These are phyloP conservation scores for Ballota nigra DNA, from an alignment of 257 asterid genomes.

Conservation along the genomic window DNA sequence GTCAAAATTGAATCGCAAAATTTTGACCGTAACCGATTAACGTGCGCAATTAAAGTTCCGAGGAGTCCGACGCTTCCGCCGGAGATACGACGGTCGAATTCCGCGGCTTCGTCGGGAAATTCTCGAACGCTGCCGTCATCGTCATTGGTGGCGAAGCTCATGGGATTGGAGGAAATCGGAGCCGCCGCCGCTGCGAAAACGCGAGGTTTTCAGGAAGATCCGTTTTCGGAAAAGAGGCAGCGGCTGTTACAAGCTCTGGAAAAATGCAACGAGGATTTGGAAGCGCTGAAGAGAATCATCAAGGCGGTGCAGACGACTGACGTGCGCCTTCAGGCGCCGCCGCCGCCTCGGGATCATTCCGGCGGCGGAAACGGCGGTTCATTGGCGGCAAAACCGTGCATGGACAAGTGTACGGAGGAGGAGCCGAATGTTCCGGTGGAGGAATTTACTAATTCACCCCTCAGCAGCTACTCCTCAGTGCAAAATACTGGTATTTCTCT, in stretches of 20 bases:
- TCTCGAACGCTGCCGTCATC: constrained; percentile 30
- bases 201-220: constrained; percentile 24
- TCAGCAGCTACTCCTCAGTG: constrained; percentile 17
- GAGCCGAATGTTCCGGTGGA: constrained; percentile 34
- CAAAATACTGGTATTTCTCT: constrained; percentile 22
- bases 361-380: constrained; percentile 6
- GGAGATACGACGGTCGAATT: constrained; percentile 45
- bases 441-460: constrained; percentile 35
- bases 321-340: constrained; percentile 25
- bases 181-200: constrained; percentile 12
- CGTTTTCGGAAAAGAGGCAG: constrained; percentile 47
- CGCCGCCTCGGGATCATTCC: constrained; percentile 17
- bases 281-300: constrained; percentile 64
- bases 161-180: constrained; percentile 61
- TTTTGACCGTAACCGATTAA: constrained; percentile 2
- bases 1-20: constrained; percentile 13
- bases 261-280: constrained; percentile 82
- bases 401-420: constrained; percentile 22
- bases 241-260: constrained; percentile 63
- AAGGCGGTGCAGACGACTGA: constrained; percentile 35
- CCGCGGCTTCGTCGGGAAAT: constrained; percentile 28
- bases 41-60: constrained; percentile 35
- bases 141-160: constrained; percentile 61
- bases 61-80: constrained; percentile 61
- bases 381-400: constrained; percentile 15